Evolutionary conservation across 192 early-diverging fungal species (phyloP).

Genomic region (Pecoramyces ruminantium): DNA sequence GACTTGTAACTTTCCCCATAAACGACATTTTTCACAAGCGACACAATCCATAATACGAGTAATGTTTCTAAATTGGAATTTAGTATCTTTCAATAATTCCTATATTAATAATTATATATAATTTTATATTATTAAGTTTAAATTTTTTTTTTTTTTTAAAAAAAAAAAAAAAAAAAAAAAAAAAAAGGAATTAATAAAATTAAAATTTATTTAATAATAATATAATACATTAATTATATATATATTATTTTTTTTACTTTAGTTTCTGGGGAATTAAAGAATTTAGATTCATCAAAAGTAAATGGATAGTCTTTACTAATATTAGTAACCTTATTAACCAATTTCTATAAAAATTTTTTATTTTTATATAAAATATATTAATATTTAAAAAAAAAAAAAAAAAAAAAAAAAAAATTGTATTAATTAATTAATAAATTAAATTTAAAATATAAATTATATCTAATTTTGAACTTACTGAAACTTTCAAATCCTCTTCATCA

Average conservation of each 20-base stretch:
- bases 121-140: too few relatives aligned
- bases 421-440: too few relatives aligned
- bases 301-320: constrained; percentile 43
- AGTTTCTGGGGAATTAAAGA: constrained; percentile 58
- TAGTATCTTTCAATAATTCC: constrained; percentile 69
- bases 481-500: constrained; percentile 24
- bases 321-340: constrained; percentile 40
- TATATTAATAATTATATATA: too few relatives aligned
- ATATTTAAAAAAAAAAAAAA: too few relatives aligned
- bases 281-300: constrained; percentile 76
- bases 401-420: background rate
- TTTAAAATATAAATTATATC: constrained; percentile 3
- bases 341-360: too few relatives aligned
- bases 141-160: too few relatives aligned
- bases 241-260: too few relatives aligned
- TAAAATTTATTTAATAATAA: too few relatives aligned
- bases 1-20: constrained; percentile 93
- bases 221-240: too few relatives aligned
- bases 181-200: too few relatives aligned
- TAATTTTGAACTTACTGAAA: constrained; percentile 20
- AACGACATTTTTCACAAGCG: constrained; percentile 91
- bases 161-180: too few relatives aligned
- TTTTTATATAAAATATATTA: too few relatives aligned
- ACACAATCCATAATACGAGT: constrained; percentile 98
- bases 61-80: constrained; percentile 86